phyloP scores from a whole-genome alignment of 2,329 filamentous ascomycete species.

The Decorospora gaudefroyi region DNA sequence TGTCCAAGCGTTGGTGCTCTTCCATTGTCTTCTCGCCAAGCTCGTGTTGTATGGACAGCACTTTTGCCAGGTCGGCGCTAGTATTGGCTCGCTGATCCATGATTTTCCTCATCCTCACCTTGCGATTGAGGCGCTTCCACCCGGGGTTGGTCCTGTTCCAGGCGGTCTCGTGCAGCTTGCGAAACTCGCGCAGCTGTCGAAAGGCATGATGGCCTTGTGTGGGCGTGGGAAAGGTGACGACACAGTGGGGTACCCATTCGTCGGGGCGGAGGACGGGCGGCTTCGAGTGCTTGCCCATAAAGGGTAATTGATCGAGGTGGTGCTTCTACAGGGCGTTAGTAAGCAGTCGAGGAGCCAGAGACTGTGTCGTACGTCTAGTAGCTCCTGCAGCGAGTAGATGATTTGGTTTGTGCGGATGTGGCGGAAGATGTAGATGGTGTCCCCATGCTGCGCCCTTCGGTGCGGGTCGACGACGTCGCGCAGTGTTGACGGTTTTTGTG shows the following conservation, averaged over 20 bases:
- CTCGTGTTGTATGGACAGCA: slow-evolving; percentile 56
- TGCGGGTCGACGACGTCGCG: slow-evolving; percentile 47
- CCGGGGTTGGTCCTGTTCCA: slow-evolving; percentile 53
- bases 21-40: slow-evolving; percentile 31
- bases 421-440: slow-evolving; percentile 66
- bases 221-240: slow-evolving; percentile 59
- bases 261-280: slow-evolving; percentile 64
- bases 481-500: slow-evolving; percentile 44
- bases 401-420: slow-evolving; percentile 67
- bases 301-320: slow-evolving; percentile 62
- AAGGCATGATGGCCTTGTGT: slow-evolving; percentile 59
- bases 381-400: slow-evolving; percentile 63
- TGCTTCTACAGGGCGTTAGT: slow-evolving; percentile 49
- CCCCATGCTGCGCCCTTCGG: slow-evolving; percentile 51
- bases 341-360: neutral
- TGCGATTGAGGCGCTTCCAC: slow-evolving; percentile 52
- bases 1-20: slow-evolving; percentile 22
- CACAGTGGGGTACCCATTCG: slow-evolving; percentile 65
- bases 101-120: slow-evolving; percentile 57
- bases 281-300: slow-evolving; percentile 66
- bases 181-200: slow-evolving; percentile 34
- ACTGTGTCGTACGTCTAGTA: slow-evolving; percentile 57
- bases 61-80: slow-evolving; percentile 63
- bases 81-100: slow-evolving; percentile 69
- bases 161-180: slow-evolving; percentile 62